Conservation (phyloP, 164 flowering plant species). For the Dillenia turbinata region DNA sequence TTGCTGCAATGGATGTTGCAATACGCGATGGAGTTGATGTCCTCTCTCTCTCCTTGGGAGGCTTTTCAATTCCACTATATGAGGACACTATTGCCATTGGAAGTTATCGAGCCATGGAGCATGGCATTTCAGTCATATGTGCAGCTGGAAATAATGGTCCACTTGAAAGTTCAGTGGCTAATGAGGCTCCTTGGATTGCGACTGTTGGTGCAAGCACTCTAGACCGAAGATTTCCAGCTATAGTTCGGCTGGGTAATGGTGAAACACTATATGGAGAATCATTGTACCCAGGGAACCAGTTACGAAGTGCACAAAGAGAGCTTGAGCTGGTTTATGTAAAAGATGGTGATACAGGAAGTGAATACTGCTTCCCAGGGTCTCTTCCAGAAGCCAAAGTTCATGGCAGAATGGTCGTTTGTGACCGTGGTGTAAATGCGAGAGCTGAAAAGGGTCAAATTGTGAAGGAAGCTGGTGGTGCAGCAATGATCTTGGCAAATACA, state of each 20-base stretch:
- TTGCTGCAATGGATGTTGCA: constrained; percentile 90
- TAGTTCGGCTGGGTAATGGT: constrained; percentile 52
- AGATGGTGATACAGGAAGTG: constrained; percentile 43
- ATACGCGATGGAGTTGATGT: constrained; percentile 85
- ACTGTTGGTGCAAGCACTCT: constrained; percentile 97
- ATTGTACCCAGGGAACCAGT: constrained; percentile 61
- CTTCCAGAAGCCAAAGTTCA: constrained; percentile 57
- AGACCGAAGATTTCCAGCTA: constrained; percentile 81
- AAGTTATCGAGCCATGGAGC: constrained; percentile 74
- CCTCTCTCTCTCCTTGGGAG: constrained; percentile 86
- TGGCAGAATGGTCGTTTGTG: constrained; percentile 89
- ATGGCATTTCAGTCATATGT: constrained; percentile 77
- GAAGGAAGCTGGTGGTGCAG: constrained; percentile 83
- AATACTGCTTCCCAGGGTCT: constrained; percentile 65
- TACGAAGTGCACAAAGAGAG: constrained; percentile 23
- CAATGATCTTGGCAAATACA: constrained; percentile 78
- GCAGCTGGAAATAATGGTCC: constrained; percentile 96
- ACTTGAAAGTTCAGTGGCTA: constrained; percentile 67
- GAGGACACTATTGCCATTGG: constrained; percentile 91
- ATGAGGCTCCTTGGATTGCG: constrained; percentile 92
- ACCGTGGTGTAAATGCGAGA: constrained; percentile 74
- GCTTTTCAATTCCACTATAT: constrained; percentile 72
- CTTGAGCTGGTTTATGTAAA: constrained; percentile 62
- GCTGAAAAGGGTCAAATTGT: constrained; percentile 74
- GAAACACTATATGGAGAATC: constrained; percentile 75